Base-by-base conservation (phyloP, 208 protist species). In the Leishmania martiniquensis region DNA sequence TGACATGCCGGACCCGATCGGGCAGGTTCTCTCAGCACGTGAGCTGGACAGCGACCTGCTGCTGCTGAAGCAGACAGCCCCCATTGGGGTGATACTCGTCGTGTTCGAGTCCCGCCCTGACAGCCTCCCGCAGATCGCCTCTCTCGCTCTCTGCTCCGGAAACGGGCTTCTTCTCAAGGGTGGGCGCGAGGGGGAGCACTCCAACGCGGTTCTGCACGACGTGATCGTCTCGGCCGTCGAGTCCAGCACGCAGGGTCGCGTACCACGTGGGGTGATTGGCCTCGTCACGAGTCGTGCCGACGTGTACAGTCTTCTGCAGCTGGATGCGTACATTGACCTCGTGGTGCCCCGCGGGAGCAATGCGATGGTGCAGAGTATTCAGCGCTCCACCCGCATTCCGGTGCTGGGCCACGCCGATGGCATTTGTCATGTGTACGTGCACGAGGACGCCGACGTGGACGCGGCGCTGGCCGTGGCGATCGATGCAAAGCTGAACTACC, bases 91-190 rank as follows among this genome's bases (percentile, higher is more conserved):
- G 63, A 85, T 99, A 67, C 85, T 95, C 25, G 88, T 99, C 62
- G 97, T 99, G 47, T 99, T 99, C 76, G 97, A 99, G 85, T 94
- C 94, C 10, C 82, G 97, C 15, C 97, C 97, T 20, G 97, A 99
- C 72, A 92, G 78, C 44, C 80, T 90, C 25, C 86, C 88, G 47
- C 95, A 98, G 84, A 94, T 98, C 54, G 87, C 95, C 0, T 77
- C 92, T 7, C 87, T 98, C 37, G 88, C 94, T 15, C 82, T 98
- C 22, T 82, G 78, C 59, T 93, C 89, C 65, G 95, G 93, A 65
- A 98, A 98, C 78, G 96, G 90, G 7, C 75, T 98, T 17, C 66
- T 98, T n/a, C 85, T 98, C 59, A 98, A 98, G 86, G 93, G 93
- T 66, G 93, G 96, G 39, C 85, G 86, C 57, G 93, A 97, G 85